Conservation (phyloP, 2,329 filamentous ascomycete species). For the Cladophialophora carrionii region DNA sequence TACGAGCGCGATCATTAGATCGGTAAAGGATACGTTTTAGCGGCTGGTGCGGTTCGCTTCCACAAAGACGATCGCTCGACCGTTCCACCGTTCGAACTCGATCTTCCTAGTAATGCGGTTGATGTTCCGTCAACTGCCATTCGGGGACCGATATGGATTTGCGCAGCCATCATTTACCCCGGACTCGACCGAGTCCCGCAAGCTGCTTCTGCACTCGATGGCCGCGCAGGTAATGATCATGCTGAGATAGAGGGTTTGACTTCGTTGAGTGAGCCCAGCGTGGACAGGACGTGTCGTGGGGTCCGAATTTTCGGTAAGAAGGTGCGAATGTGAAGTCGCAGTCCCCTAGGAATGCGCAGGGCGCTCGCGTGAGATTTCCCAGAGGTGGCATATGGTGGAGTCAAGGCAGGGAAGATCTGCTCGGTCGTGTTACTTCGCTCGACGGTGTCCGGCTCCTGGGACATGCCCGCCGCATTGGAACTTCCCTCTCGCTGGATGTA, state of each 20-base stretch:
- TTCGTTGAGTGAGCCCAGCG: background rate
- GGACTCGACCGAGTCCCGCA: background rate
- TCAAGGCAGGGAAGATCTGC: background rate
- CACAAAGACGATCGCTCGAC: background rate
- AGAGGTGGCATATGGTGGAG: background rate
- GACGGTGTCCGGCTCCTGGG: background rate
- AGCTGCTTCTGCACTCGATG: background rate
- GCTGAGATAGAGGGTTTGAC: background rate
- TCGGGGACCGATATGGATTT: background rate
- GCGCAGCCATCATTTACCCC: background rate
- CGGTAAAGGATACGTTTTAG: background rate
- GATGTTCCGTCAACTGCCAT: background rate
- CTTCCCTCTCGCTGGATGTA: background rate
- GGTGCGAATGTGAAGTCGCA: background rate
- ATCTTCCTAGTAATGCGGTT: background rate
- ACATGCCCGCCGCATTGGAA: background rate
- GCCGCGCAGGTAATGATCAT: background rate
- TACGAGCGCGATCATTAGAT: background rate
- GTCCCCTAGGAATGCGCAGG: background rate
- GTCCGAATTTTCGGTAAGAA: background rate
- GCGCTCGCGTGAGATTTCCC: background rate
- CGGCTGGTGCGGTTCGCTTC: background rate
- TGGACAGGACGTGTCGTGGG: background rate
- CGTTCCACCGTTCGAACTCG: background rate
- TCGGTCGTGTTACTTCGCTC: background rate